A percentile compares a stretch with the other conserved stretches of the same genome.
phyloP scores from a whole-genome alignment of 176 grass and related monocot genomes.

The Aegilops tauschii region DNA sequence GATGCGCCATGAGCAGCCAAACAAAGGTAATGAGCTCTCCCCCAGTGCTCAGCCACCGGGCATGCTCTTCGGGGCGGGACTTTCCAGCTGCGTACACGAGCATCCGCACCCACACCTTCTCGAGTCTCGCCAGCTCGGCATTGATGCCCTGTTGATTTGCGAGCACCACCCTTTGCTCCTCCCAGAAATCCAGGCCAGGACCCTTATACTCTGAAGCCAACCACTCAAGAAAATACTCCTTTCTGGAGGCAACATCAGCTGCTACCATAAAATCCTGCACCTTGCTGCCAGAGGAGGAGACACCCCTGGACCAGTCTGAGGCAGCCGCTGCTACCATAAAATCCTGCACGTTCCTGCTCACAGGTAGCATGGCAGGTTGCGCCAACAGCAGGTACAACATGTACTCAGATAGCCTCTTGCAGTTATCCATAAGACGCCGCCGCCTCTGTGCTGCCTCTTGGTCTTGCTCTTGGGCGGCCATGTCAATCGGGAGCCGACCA shows the following conservation, averaged over 20 bases:
- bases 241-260: background rate
- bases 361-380: background rate
- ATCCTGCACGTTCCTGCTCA: background rate
- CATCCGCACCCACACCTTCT: background rate
- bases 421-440: background rate
- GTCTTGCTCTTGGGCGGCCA: background rate
- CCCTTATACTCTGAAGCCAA: background rate
- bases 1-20: background rate
- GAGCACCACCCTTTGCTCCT: background rate
- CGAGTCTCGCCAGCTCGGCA: background rate
- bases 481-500: background rate
- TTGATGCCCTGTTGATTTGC: background rate
- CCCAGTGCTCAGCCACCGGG: background rate
- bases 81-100: background rate
- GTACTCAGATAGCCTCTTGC: constrained; percentile 4
- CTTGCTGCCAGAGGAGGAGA: background rate
- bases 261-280: background rate
- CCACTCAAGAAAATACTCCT: background rate
- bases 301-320: background rate
- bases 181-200: background rate
- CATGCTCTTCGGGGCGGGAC: background rate
- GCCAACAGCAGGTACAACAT: background rate
- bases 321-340: background rate
- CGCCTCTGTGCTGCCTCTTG: background rate
- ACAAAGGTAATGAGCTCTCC: constrained; percentile 9